Evolutionary conservation across 768 basidiomycete genomes (phyloP), one percentile per base, ranked within the genome.

Genomic region (Naematelia aurantialba): DNA sequence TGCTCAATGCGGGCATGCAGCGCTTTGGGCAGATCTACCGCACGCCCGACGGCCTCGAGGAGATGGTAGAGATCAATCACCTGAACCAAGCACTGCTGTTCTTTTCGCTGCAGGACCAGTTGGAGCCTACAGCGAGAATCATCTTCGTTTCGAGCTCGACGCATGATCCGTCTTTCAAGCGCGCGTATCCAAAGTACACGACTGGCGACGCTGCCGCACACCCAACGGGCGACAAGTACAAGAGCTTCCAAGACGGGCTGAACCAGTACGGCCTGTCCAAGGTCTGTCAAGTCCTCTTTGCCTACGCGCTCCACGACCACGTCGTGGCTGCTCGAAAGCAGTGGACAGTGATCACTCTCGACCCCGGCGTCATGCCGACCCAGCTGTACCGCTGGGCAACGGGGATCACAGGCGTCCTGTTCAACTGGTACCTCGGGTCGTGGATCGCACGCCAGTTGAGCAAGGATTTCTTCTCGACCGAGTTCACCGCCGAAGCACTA

Each of bases 281-380:
- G 39, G 31, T 59, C 17, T 25, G 26, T 30, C 45, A 59, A 21
- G 11, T 59, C 13, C 52, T 62, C 44, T 62, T 58, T 46, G 45
- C 58, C 29, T 58, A 62, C 49, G 57, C 57, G 19, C 22, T 62
- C 12, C 52, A 42, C 52, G 52, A 52, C 19, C 27, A 19, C 14
- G 57, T 44, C 14, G 26, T 51, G 29, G 44, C 17, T 11, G 19
- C 10, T 25, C 42, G 17, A 14, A 56, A 56, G 24, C 26, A 14
- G 5, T 62, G 58, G 57, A 25, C 30, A 12, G 52, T 62, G 25
- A 19, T 55, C n/a, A 30, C 42, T 3, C 42, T 62, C 27, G 58
- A 59, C 19, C 61, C 61, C 25, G 61, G 61, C 17, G 44, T 58
- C 19, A 55, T 55, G 52, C 45, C 61, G 14, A 54, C 58, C 1